phyloP scores from a whole-genome alignment of 805 yeast genomes.

The Suhomyces sp. region DNA sequence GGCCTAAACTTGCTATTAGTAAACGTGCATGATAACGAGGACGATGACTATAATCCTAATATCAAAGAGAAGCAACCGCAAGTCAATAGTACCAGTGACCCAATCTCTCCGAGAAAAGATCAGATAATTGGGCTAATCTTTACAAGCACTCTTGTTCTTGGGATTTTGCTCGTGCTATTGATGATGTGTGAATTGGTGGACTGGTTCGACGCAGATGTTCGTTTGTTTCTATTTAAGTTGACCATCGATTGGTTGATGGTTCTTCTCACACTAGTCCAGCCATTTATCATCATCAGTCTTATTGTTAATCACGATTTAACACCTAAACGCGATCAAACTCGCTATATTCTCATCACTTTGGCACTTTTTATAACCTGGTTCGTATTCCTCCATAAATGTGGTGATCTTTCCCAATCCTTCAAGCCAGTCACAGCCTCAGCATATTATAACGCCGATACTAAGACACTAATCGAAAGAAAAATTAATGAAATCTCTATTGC shows the following conservation, averaged over 20 bases:
- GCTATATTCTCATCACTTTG: neutral
- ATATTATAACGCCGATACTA: constrained; percentile 12
- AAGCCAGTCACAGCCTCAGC: constrained; percentile 13
- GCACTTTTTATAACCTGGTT: constrained; percentile 32
- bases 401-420: constrained; percentile 29
- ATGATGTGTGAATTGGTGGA: constrained; percentile 39
- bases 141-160: constrained; percentile 28
- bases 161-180: constrained; percentile 31
- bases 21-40: constrained; percentile 14
- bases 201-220: constrained; percentile 19
- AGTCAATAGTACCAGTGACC: no score
- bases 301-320: constrained; percentile 27
- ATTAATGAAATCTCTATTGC: constrained; percentile 46
- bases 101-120: no score
- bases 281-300: constrained; percentile 38
- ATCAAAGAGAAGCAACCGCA: no score
- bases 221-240: constrained; percentile 36
- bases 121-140: constrained; percentile 26
- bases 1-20: constrained; percentile 16
- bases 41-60: constrained; percentile 7
- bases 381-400: constrained; percentile 30
- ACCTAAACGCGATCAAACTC: neutral
- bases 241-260: constrained; percentile 40
- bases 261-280: constrained; percentile 42
- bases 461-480: constrained; percentile 39